Evolutionary conservation across 495 filamentous ascomycete species (phyloP), one percentile per base, ranked within the genome.

Genomic region (Daldinia concentrica): DNA sequence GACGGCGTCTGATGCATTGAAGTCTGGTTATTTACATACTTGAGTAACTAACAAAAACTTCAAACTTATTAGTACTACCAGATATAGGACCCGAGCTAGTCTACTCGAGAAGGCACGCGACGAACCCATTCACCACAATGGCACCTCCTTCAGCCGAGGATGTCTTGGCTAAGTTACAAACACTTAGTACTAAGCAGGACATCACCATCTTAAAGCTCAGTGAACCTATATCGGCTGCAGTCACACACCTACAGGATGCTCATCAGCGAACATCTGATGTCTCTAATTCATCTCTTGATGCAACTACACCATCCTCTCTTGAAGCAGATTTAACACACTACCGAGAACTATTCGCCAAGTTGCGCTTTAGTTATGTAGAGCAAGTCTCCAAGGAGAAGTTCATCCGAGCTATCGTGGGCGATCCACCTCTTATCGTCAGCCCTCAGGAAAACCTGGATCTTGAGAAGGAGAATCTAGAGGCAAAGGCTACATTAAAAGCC

Each of bases 271-370:
- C 83, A 62, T 97, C 93, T 5, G 91, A 93, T 80, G 86, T 88
- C 30, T 93, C 92, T 27, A 82, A 80, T 64, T 80, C 86, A 27
- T 84, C 87, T 8, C 82, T 91, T 64, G 89, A 91, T 56, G 86
- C 88, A 57, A 87, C 90, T 0, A 92, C 90, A 15, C 92, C 93
- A 0, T 87, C 90, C 8, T 90, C 88, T 14, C 85, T 97, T 5
- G 90, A 93, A 68, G 92, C 92, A 29, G 94, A 97, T 78, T 83
- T 97, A n/a, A 83, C 86, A 58, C 94, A 97, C 78, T 97, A 97
- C 80, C 91, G 91, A 73, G 95, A 98, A 82, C 88, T 98, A 30
- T 98, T 98, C 80, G 91, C 93, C 45, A 98, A 98, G 81, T 87
- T 99, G 29, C 93, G 94, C 76, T 98, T 98, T 83, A 96, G 92